These are phyloP conservation scores for Diversispora eburnea DNA, from an alignment of 192 early-diverging fungal genomes.

Conservation along the genomic window DNA sequence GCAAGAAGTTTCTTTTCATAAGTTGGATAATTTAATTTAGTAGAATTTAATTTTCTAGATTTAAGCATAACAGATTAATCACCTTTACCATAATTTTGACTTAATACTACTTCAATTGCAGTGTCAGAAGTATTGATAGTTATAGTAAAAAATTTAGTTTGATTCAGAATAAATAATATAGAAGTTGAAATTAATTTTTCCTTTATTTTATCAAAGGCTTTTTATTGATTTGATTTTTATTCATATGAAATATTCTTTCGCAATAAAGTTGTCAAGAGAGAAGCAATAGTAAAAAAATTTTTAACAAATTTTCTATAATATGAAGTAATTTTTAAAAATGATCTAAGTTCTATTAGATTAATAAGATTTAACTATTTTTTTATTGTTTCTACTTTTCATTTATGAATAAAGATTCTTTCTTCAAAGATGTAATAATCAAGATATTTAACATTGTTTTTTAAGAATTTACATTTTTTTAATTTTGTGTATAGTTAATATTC, in stretches of 20 bases:
- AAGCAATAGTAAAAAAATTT: constrained; percentile 25
- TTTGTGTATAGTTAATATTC: constrained; percentile 29
- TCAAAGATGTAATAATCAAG: constrained; percentile 33
- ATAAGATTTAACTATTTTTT: constrained; percentile 29
- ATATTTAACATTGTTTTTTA: constrained; percentile 23
- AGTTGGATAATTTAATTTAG: constrained; percentile 32
- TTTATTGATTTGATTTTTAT: constrained; percentile 21
- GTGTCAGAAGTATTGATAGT: constrained; percentile 41
- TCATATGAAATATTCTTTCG: constrained; percentile 29
- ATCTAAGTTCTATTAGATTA: constrained; percentile 24
- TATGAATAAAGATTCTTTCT: constrained; percentile 28
- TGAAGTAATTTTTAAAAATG: constrained; percentile 33
- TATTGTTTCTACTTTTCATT: constrained; percentile 29
- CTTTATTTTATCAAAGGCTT: constrained; percentile 35
- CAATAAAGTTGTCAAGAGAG: constrained; percentile 25
- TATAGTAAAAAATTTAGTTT: constrained; percentile 20
- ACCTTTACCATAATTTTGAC: constrained; percentile 32
- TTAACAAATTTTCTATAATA: constrained; percentile 34
- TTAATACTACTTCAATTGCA: constrained; percentile 40
- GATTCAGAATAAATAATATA: constrained; percentile 32
- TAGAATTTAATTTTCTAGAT: constrained; percentile 31
- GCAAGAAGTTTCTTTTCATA: constrained; percentile 42
- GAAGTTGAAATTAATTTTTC: constrained; percentile 25
- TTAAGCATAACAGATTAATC: constrained; percentile 33
- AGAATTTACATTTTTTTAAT: constrained; percentile 26